Base-by-base conservation (phyloP, 2,329 filamentous ascomycete species). In the Sporothrix euskadiensis region DNA sequence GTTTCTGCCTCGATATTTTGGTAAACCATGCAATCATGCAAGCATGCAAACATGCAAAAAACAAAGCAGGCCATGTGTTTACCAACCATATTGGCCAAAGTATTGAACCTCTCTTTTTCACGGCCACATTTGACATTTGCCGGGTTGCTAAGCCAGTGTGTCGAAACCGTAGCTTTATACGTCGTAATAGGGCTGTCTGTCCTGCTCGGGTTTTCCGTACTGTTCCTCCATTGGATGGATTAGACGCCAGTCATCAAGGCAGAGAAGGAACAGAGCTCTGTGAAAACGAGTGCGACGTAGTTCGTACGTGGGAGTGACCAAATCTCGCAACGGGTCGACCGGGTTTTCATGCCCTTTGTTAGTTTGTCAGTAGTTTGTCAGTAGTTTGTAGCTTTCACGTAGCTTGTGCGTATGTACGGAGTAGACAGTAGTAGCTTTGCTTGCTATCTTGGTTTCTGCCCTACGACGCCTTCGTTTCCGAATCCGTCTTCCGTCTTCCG, bases 221-320 rank as follows among this genome's bases (percentile, higher is more conserved):
- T 4, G n/a, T 1, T 3, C 5, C 39, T 59, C 68, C 68, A 70
- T 70, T 70, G 68, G 68, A 32, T 10, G 22, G 22, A 70, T 54
- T 70, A 70, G 68, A 52, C 68, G 68, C 68, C 68, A n/a, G 49
- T 41, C 47, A 30, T 16, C 6, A 30, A 7, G 10, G n/a, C 30
- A 39, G 57, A 39, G 32, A n/a, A 4, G 14, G n/a, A 10, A 22
- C 14, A 39, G 22, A 39, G 22, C 16, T 16, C 9, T 54, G n/a
- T 54, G 52, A 22, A 56, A 26, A 10, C 22, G 14, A 66, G n/a
- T 41, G 12, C 52, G 44, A 49, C 26, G 26, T 26, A 26, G 26
- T 26, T 26, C 26, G 26, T 7, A 41, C 6, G 39, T 41, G 12
- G 3, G 41, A 44, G 41, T 1, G 9, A 44, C 9, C 12, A 8